Base-by-base conservation (phyloP, 768 basidiomycete species). In the Agaricus blazei region DNA sequence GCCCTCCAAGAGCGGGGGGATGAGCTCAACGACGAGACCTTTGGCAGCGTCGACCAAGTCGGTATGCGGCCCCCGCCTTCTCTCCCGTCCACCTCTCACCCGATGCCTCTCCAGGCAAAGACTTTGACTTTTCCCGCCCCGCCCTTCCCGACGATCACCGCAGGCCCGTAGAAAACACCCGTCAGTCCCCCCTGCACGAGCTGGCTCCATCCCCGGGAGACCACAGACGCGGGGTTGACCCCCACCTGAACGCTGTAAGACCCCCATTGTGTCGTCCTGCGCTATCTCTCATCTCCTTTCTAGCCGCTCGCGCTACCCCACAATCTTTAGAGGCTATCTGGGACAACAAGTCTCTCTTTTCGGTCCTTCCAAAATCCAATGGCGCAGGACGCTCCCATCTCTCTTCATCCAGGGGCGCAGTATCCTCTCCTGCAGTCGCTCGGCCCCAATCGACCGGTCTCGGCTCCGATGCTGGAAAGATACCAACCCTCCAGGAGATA, bases 1-100 rank as follows among this genome's bases (percentile, higher is more conserved):
- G 84, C 84, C 48, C 79, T 98, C 52, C 84, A 87, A 62, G 96
- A 98, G 70, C 88, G 87, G 41, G 85, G 85, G 54, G 94, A 98
- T 76, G 94, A 95, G 62, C 68, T 95, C 62, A 98, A 99, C 71
- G 93, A 96, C 70, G 93, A 96, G 75, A 99, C 97, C 2, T 99
- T 99, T 72, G 97, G 95, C 29, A 80, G 72, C 40, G 60, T 74
- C 48, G 85, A 78, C 34, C 71, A 65, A 60, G 81, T 96, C 56
- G 92, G 94, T 94, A 67, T 77, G 88, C 46, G 37, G 27, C 41
- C 48, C 48, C 43, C 47, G 37, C 11, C 48, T 45, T 46, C 27
- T 46, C 23, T 5, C 11, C 24, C 48, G n/a, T 36, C 38, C 23
- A 38, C 27, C 41, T 51, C 52, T 59, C 57, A 40, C n/a, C n/a